Evolutionary conservation across 2,329 filamentous ascomycete species (phyloP).

Genomic region (Pseudocercospora crystallina): DNA sequence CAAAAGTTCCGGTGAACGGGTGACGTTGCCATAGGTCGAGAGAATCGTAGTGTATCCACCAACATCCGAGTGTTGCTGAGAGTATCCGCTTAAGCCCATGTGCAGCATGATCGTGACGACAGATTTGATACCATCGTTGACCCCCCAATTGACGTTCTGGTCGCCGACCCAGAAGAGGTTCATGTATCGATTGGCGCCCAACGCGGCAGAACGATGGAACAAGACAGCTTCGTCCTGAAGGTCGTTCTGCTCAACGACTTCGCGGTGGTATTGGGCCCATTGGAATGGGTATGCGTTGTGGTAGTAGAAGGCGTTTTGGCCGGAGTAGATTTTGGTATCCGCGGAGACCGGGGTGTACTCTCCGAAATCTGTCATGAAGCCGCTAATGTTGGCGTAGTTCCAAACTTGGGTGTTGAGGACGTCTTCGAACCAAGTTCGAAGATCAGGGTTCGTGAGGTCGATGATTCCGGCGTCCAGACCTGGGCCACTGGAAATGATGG

Average conservation of each 20-base stretch:
- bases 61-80: slow-evolving; percentile 38
- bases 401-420: slow-evolving; percentile 37
- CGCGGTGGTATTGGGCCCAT: slow-evolving; percentile 37
- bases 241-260: slow-evolving; percentile 30
- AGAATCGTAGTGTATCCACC: slow-evolving; percentile 40
- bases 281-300: slow-evolving; percentile 39
- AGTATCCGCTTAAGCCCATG: slow-evolving; percentile 39
- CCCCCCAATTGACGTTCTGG: slow-evolving; percentile 37
- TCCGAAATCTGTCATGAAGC: slow-evolving; percentile 41
- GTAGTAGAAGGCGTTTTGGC: slow-evolving; percentile 35
- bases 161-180: slow-evolving; percentile 43
- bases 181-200: slow-evolving; percentile 35
- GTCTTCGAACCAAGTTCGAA: slow-evolving; percentile 36
- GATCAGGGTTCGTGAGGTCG: slow-evolving; percentile 37
- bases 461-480: slow-evolving; percentile 40
- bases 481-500: slow-evolving; percentile 38
- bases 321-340: slow-evolving; percentile 29
- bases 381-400: slow-evolving; percentile 36
- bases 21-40: slow-evolving; percentile 31
- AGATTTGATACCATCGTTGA: slow-evolving; percentile 39
- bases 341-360: slow-evolving; percentile 37
- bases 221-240: slow-evolving; percentile 34
- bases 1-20: slow-evolving; percentile 37
- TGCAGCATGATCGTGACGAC: slow-evolving; percentile 37
- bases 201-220: slow-evolving; percentile 39